Evolutionary conservation across 116 monocot genomes (phyloP).

Genomic region (Dioscorea cayenensis): DNA sequence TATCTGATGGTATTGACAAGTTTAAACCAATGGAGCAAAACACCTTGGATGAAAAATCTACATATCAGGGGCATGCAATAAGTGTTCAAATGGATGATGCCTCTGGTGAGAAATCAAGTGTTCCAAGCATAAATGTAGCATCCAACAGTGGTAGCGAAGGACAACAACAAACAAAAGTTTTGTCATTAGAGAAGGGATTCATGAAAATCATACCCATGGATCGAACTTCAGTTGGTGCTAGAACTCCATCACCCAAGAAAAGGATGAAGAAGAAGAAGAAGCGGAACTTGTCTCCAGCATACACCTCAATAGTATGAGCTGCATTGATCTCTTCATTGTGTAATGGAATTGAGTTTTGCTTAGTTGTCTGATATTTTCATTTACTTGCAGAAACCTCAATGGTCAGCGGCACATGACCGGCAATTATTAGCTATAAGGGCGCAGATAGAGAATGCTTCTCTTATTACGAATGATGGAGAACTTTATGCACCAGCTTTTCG

Average conservation of each 20-base stretch:
- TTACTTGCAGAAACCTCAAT: conserved; percentile 35
- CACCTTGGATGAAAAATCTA: background rate
- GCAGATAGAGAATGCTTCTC: conserved; percentile 45
- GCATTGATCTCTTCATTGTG: background rate
- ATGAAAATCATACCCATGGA: background rate
- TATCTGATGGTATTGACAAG: background rate
- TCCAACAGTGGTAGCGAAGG: background rate
- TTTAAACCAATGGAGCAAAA: background rate
- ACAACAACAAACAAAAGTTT: background rate
- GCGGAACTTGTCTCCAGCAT: conserved; percentile 6
- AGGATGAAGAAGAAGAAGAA: background rate
- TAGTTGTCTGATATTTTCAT: background rate
- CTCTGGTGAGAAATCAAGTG: background rate
- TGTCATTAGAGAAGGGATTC: background rate
- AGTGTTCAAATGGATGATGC: background rate
- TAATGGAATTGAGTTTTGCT: background rate
- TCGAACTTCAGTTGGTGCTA: background rate
- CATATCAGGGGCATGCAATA: background rate
- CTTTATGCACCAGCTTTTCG: conserved; percentile 44
- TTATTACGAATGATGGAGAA: conserved; percentile 20
- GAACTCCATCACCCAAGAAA: background rate
- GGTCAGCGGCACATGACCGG: conserved; percentile 43
- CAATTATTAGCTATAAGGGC: conserved; percentile 39
- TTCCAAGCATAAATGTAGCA: background rate
- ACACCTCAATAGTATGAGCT: conserved; percentile 40